These are phyloP conservation scores for Mycena sanguinolenta DNA, from an alignment of 768 basidiomycete species.

Conservation along the genomic window DNA sequence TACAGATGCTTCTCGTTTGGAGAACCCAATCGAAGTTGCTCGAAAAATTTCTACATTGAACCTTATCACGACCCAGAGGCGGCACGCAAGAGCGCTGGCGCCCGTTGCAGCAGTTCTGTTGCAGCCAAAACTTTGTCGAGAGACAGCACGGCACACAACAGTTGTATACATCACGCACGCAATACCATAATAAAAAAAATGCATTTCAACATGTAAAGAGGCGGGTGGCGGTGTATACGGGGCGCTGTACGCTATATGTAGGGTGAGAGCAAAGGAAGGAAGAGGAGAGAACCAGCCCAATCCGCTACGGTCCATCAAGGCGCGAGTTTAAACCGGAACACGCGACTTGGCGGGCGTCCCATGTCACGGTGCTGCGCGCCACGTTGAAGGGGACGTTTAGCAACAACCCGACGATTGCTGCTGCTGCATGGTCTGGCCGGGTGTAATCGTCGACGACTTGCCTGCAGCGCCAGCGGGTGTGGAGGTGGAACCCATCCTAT, in stretches of 20 bases:
- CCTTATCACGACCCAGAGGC: conserved; percentile 2
- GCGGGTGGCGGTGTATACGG: conserved; percentile 36
- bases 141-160: neutral
- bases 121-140: neutral
- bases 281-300: conserved; percentile 35
- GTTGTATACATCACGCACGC: conserved; percentile 22
- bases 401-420: conserved; percentile 70
- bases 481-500: conserved; percentile 76
- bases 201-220: conserved; percentile 41
- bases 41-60: neutral
- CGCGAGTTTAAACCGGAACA: conserved; percentile 28
- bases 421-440: conserved; percentile 72
- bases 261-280: conserved; percentile 35
- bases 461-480: conserved; percentile 60
- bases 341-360: conserved; percentile 6
- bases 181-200: conserved; percentile 31
- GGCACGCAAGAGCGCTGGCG: neutral
- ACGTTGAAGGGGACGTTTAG: conserved; percentile 50
- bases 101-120: neutral
- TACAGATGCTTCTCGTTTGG: conserved; percentile 5
- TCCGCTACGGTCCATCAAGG: conserved; percentile 30
- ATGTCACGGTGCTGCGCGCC: conserved; percentile 10
- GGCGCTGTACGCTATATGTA: conserved; percentile 41
- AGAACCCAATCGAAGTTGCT: neutral
- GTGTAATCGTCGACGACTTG: conserved; percentile 73